These are phyloP conservation scores for Elsinoe ampelina DNA, from an alignment of 2,329 filamentous ascomycete species.

Conservation along the genomic window DNA sequence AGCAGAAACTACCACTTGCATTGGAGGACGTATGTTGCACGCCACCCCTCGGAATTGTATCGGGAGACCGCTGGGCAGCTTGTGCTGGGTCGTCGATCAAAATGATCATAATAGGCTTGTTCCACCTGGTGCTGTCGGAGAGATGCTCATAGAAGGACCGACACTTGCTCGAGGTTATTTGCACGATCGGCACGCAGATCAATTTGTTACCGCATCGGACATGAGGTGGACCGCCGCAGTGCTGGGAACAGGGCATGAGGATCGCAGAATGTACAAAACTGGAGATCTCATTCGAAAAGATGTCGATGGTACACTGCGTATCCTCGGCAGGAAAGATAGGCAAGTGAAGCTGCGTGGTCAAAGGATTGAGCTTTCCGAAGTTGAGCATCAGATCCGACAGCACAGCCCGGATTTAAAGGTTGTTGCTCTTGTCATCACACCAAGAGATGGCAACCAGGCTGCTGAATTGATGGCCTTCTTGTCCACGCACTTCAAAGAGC, in stretches of 20 bases:
- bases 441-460: neutral
- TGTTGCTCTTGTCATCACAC: neutral
- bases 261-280: slow-evolving; percentile 53
- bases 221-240: neutral
- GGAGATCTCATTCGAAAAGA: slow-evolving; percentile 71
- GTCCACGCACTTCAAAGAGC: neutral
- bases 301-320: slow-evolving; percentile 16
- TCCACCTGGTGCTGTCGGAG: neutral
- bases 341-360: slow-evolving; percentile 14
- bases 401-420: slow-evolving; percentile 30
- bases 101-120: neutral
- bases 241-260: neutral
- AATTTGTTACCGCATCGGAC: neutral
- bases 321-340: neutral
- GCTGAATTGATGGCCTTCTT: neutral
- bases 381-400: slow-evolving; percentile 32
- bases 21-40: neutral
- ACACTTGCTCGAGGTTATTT: neutral
- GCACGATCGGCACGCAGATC: neutral
- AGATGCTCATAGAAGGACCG: slow-evolving; percentile 5
- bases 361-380: slow-evolving; percentile 11
- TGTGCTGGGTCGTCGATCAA: slow-evolving; percentile 7
- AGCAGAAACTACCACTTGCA: slow-evolving; percentile 4
- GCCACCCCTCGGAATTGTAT: neutral
- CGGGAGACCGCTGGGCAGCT: neutral